Evolutionary conservation across 257 asterid genomes (phyloP).

Genomic region (Eucommia ulmoides): DNA sequence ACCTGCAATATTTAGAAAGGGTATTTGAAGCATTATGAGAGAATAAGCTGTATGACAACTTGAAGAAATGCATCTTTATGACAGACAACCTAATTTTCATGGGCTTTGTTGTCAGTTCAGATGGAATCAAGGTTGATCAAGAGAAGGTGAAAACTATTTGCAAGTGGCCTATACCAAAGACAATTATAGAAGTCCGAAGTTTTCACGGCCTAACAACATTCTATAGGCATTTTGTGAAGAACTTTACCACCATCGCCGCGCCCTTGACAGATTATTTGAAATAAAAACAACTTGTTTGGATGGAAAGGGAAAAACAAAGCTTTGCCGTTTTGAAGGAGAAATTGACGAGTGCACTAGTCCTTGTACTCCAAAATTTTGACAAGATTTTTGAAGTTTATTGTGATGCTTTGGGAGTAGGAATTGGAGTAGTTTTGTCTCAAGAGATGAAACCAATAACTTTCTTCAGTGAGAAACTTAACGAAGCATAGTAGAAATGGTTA

Average conservation of each 20-base stretch:
- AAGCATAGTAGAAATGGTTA: neutral
- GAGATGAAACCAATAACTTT: neutral
- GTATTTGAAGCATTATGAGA: neutral
- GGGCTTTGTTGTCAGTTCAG: neutral
- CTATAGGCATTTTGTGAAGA: neutral
- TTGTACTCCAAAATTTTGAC: neutral
- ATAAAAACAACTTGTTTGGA: neutral
- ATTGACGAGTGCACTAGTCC: neutral
- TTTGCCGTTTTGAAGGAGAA: neutral
- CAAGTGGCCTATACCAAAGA: neutral
- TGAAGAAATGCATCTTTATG: neutral
- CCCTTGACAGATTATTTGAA: neutral
- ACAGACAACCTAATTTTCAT: neutral
- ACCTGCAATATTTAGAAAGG: no score
- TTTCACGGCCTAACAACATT: neutral
- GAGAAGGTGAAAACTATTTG: neutral
- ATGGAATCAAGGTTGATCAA: neutral
- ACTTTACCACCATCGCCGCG: neutral
- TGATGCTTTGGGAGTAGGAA: neutral
- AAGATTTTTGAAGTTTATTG: neutral
- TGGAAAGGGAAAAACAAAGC: neutral
- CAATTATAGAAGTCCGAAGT: neutral
- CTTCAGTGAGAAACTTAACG: neutral
- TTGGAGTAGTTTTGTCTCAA: neutral
- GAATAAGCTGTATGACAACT: neutral